Base-by-base conservation (phyloP, 176 grass and related monocot species). In the Melocanna baccifera region DNA sequence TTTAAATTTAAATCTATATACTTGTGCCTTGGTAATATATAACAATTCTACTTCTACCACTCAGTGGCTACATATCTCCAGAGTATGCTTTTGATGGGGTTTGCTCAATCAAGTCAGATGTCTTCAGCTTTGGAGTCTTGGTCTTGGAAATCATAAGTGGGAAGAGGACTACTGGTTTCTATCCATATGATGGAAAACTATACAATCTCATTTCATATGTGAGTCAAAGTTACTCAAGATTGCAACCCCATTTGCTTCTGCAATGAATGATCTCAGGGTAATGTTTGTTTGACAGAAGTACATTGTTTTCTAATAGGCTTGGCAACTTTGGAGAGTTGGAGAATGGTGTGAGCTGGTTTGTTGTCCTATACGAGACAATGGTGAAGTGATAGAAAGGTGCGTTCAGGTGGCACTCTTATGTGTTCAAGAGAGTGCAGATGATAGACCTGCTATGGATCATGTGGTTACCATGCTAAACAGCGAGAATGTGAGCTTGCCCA, bases 51-150 rank as follows among this genome's bases (percentile, higher is more conserved):
- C 73, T 86, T 62, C 42, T 40, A 56, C 6, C 75, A 36, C 19
- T 62, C 87, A 94, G 92, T 79, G 92, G 92, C 23, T 94, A 94
- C 66, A 94, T 94, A 88, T 70, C 92, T 89, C 92, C 92, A 16
- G 92, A 94, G 61, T 94, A 94, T 85, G 92, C 87, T 73, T 88
- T 92, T 81, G 83, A 90, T 64, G 92, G 90, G 40, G 48, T 83
- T 77, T 94, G 84, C 77, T 94, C 92, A 2, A 84, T 78, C 71
- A 94, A 94, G 74, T 86, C 90, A 25, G 92, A 94, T 42, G 92
- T 94, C 59, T 94, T 94, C 37, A 94, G 92, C 86, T 92, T 88
- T 78, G 92, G 92, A 7, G 76, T 94, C 69, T 69, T 94, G 46
- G 56, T 94, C 56, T 62, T 94, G 57, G 90, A 94, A 88, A 92